A percentile compares a stretch with the other conserved stretches of the same genome.
These are phyloP conservation scores for Protomyces gravidus DNA, from an alignment of 1,139 yeast genomes.

Conservation along the genomic window DNA sequence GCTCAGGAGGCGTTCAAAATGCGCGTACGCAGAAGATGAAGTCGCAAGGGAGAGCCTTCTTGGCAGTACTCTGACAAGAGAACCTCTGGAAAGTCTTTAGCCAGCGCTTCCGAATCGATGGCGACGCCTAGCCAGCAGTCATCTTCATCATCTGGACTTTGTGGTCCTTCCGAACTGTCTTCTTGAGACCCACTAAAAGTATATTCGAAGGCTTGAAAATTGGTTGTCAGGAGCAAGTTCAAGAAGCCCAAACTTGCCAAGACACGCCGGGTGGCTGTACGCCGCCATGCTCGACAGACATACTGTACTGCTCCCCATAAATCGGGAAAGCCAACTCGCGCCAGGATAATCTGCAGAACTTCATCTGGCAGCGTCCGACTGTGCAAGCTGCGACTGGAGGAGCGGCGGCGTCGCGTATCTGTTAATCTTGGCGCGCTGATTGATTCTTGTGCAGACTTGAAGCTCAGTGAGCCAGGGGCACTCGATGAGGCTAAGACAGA, in stretches of 20 bases:
- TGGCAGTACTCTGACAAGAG: not conserved
- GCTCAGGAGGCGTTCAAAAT: not conserved
- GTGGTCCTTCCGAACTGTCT: not conserved
- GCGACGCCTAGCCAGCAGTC: slow-evolving; percentile 2
- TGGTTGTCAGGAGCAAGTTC: not conserved
- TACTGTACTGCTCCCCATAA: slow-evolving; percentile 1
- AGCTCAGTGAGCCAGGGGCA: too few species aligned
- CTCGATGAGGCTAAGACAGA: too few species aligned
- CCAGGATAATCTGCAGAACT: not conserved
- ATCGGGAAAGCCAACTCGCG: slow-evolving; percentile 4
- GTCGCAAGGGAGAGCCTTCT: not conserved
- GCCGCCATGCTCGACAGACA: not conserved
- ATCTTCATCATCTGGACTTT: not conserved
- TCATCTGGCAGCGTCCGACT: not conserved
- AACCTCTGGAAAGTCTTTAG: not conserved
- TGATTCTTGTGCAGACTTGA: too few species aligned
- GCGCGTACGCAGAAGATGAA: not conserved
- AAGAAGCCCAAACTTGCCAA: not conserved
- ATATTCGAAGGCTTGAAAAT: not conserved
- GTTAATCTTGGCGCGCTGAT: too few species aligned
- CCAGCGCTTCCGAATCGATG: not conserved
- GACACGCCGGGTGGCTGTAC: not conserved
- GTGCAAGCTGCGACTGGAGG: too few species aligned
- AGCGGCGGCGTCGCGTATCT: too few species aligned
- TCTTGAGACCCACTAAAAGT: not conserved